Evolutionary conservation across 148 eudicot genomes (phyloP), one percentile per base, ranked within the genome.

Genomic region (Camellia sinensis): DNA sequence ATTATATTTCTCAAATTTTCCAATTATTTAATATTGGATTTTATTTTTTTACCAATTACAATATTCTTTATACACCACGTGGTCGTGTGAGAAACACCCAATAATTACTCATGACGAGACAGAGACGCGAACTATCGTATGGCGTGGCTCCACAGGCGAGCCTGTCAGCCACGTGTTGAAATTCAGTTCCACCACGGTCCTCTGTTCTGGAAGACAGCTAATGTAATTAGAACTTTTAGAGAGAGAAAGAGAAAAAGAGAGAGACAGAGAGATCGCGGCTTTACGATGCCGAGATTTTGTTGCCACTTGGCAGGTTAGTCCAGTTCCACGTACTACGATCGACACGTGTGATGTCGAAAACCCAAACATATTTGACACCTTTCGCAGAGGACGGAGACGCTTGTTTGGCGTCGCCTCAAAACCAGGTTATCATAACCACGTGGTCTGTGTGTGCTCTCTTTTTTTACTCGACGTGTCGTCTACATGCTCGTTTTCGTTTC

Each of bases 341-440:
- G 75, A 81, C 83, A 81, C 83, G 79, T 75, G 69, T 67, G 5
- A 15, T 44, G 65, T 68, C 48, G 19, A 13, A 67, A 63, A 18
- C 76, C 59, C 45, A 75, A 74, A 62, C 70, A 43, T 17, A 50
- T n/a, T 50, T 13, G 70, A 79, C 76, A 61, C 62, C 73, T 48
- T 46, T 64, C 44, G 57, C 46, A 22, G 68, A 64, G 52, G 64
- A 44, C n/a, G 8, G 37, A 13, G 78, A 74, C 79, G 73, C 66
- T 14, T 80, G 82, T 75, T 83, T 63, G 46, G 54, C 50, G 19
- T 63, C 21, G 67, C 73, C 44, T 15, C n/a, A 8, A 48, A 73
- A 65, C 50, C 67, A 13, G 77, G 67, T 78, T 78, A 53, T 59
- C 71, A 6, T 0, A 54, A 61, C 67, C 83, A 84, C 86, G 86